These are phyloP conservation scores for Pezicula radicicola DNA, from an alignment of 2,329 filamentous ascomycete genomes.

Conservation along the genomic window DNA sequence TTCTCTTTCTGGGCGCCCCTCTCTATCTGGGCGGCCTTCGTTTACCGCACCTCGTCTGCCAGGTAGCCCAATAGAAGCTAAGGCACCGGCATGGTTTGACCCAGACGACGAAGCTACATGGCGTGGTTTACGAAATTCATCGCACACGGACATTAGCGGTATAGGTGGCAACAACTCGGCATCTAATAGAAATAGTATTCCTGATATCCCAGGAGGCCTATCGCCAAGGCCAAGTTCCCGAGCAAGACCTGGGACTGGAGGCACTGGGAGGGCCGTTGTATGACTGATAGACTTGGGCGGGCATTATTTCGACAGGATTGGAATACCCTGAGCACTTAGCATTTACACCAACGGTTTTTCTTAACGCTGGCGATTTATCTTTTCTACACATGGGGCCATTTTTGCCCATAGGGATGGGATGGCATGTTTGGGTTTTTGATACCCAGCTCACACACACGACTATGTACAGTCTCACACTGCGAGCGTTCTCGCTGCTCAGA, in stretches of 20 bases:
- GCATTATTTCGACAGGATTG: too few species aligned
- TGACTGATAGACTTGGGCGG: conserved; percentile 7
- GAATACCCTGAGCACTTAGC: background rate
- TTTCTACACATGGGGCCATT: conserved; percentile 9
- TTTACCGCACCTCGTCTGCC: background rate
- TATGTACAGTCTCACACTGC: background rate
- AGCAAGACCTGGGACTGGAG: conserved; percentile 12
- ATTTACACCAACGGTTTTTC: background rate
- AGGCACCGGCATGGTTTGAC: conserved; percentile 21
- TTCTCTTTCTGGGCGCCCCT: too few species aligned
- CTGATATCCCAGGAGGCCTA: conserved; percentile 17
- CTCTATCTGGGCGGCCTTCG: too few species aligned
- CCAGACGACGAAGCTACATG: conserved; percentile 15
- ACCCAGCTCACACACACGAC: conserved; percentile 11
- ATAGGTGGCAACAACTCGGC: background rate
- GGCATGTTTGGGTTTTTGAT: conserved; percentile 7
- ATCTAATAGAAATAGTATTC: background rate
- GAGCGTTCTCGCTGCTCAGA: too few species aligned
- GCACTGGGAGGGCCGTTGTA: conserved; percentile 23
- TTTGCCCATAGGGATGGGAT: conserved; percentile 16
- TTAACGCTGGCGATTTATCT: conserved; percentile 3
- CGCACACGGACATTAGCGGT: background rate
- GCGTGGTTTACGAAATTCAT: background rate
- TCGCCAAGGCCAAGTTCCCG: conserved; percentile 22
- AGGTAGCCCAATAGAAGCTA: conserved; percentile 11